These are phyloP conservation scores for Aspergillus cavernicola DNA, from an alignment of 495 filamentous ascomycete genomes.

Conservation along the genomic window DNA sequence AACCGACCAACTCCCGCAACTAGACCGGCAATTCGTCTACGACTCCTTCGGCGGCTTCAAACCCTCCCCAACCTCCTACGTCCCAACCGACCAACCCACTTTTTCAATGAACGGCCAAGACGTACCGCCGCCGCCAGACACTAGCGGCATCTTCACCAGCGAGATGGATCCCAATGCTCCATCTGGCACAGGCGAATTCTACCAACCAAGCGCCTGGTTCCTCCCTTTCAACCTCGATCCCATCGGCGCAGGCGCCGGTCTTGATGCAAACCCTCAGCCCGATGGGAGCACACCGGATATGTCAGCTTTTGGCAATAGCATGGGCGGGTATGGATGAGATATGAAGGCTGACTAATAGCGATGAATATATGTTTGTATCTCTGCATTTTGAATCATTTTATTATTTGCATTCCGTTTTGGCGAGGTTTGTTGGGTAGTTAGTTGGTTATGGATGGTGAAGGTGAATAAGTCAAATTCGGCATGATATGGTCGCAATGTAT, in stretches of 20 bases:
- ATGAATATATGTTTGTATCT: too few relatives aligned
- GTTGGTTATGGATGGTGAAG: too few relatives aligned
- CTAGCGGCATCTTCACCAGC: conserved; percentile 31
- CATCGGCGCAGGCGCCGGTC: conserved; percentile 22
- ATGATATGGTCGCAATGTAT: too few relatives aligned
- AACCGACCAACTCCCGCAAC: conserved; percentile 50
- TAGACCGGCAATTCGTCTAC: conserved; percentile 76
- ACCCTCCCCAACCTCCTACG: conserved; percentile 31
- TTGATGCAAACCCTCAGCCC: conserved; percentile 16
- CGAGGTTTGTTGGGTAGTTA: too few relatives aligned
- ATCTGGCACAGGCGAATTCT: conserved; percentile 39
- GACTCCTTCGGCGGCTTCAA: conserved; percentile 69
- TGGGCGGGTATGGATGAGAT: conserved; percentile 31
- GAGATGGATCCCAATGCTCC: conserved; percentile 40
- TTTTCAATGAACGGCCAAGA: conserved; percentile 26
- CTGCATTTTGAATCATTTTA: too few relatives aligned
- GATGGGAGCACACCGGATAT: conserved; percentile 19
- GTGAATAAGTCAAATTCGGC: too few relatives aligned
- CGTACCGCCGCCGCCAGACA: conserved; percentile 6
- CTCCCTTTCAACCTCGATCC: conserved; percentile 92
- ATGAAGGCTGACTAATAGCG: neutral
- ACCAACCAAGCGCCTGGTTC: conserved; percentile 79
- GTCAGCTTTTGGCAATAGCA: conserved; percentile 22
- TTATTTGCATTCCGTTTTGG: too few relatives aligned
- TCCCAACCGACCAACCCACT: conserved; percentile 27